Evolutionary conservation across 495 filamentous ascomycete genomes (phyloP).

Genomic region (Neurospora sp.): DNA sequence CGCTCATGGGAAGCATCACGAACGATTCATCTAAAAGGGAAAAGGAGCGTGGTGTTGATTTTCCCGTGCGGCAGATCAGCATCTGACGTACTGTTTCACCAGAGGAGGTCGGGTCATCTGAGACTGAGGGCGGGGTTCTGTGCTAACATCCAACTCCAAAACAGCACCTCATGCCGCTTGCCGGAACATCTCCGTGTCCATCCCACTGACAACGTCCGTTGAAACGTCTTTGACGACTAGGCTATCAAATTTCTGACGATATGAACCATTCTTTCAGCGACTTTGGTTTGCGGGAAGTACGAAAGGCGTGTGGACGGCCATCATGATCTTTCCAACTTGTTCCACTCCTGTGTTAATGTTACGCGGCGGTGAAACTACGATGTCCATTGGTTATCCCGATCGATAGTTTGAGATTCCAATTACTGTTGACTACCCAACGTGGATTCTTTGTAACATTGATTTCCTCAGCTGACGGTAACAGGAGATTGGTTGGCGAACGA

Average conservation of each 20-base stretch:
- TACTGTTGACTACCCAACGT: background rate
- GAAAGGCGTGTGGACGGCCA: background rate
- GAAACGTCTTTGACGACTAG: background rate
- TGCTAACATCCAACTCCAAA: background rate
- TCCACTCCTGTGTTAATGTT: background rate
- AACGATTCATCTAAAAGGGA: background rate
- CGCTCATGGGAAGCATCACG: background rate
- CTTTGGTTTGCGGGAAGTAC: background rate
- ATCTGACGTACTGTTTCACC: background rate
- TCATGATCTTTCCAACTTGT: background rate
- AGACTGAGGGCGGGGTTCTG: background rate
- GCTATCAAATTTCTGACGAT: background rate
- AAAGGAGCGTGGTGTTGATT: background rate
- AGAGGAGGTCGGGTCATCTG: background rate
- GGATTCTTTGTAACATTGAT: background rate
- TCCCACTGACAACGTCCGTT: background rate
- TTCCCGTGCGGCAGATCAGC: background rate
- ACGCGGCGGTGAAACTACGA: background rate
- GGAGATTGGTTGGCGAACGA: background rate
- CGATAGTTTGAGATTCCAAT: background rate
- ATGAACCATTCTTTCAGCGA: background rate
- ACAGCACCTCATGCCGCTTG: background rate
- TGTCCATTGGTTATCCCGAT: background rate
- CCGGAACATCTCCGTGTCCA: background rate
- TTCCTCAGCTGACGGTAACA: background rate